Evolutionary conservation across 75 land plant species (phyloP).

Genomic region (Pseudotsuga menziesii): DNA sequence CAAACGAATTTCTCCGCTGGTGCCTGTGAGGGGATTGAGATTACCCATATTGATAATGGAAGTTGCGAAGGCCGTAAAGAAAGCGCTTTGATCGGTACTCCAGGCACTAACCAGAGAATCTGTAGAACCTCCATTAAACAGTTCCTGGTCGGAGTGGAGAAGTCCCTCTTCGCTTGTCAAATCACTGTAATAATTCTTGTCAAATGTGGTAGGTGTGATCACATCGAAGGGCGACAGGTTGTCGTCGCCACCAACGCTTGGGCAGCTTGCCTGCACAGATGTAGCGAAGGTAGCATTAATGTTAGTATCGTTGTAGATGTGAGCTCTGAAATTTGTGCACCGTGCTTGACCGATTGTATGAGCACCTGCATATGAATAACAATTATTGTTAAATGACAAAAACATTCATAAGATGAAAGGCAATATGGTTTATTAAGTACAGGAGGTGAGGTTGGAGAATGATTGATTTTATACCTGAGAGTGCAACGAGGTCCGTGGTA

Average conservation of each 20-base stretch:
- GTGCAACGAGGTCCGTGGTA: constrained; percentile 30
- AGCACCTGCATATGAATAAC: constrained; percentile 11
- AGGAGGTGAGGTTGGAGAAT: no score
- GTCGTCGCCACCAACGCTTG: constrained; percentile 27
- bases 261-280: constrained; percentile 28
- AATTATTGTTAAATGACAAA: background rate
- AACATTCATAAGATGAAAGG: background rate
- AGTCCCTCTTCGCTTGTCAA: constrained; percentile 7
- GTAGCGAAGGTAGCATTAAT: constrained; percentile 31
- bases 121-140: constrained; percentile 8
- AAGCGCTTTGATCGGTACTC: background rate
- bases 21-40: constrained; percentile 28
- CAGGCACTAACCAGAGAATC: background rate
- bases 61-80: constrained; percentile 13
- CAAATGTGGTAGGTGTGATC: constrained; percentile 15
- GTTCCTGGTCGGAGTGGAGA: constrained; percentile 17
- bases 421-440: background rate
- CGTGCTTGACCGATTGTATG: constrained; percentile 49
- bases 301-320: constrained; percentile 50
- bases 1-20: constrained; percentile 14
- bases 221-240: constrained; percentile 44
- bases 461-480: constrained; percentile 20
- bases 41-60: constrained; percentile 32
- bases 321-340: constrained; percentile 26
- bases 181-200: constrained; percentile 13